These are phyloP conservation scores for Cunninghamia lanceolata DNA, from an alignment of 75 land plant species.

Conservation along the genomic window DNA sequence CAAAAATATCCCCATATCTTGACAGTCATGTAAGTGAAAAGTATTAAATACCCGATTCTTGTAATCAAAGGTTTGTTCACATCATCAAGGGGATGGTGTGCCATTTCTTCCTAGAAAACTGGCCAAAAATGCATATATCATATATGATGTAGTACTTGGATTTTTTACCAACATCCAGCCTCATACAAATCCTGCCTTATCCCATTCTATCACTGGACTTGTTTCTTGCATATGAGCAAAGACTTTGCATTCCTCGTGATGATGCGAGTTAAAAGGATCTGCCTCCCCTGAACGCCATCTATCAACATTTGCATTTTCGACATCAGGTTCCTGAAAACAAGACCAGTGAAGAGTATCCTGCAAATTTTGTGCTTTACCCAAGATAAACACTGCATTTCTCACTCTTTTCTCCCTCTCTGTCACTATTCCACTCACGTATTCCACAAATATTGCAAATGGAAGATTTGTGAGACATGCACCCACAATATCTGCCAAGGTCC, in stretches of 20 bases:
- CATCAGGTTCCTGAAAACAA: neutral
- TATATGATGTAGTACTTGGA: neutral
- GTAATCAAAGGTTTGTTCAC: neutral
- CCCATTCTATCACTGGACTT: neutral
- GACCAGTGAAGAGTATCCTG: conserved; percentile 13
- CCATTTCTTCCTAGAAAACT: neutral
- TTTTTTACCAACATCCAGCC: neutral
- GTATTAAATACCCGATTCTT: neutral
- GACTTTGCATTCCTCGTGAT: neutral
- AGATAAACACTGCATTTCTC: conserved; percentile 21
- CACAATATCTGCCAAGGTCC: conserved; percentile 28
- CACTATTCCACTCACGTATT: conserved; percentile 17
- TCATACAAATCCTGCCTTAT: neutral
- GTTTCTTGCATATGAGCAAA: neutral
- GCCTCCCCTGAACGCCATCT: conserved; percentile 10
- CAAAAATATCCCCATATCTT: too few species aligned
- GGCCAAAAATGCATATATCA: neutral
- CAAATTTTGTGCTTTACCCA: conserved; percentile 32
- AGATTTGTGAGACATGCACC: conserved; percentile 49
- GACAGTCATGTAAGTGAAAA: neutral
- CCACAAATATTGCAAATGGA: conserved; percentile 15
- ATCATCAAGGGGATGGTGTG: neutral
- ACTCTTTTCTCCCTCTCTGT: conserved; percentile 32
- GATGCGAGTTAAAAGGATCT: neutral
- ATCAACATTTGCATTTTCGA: conserved; percentile 4